Conservation (phyloP, 139 green algal species). For the Chlamydomonas applanata region DNA sequence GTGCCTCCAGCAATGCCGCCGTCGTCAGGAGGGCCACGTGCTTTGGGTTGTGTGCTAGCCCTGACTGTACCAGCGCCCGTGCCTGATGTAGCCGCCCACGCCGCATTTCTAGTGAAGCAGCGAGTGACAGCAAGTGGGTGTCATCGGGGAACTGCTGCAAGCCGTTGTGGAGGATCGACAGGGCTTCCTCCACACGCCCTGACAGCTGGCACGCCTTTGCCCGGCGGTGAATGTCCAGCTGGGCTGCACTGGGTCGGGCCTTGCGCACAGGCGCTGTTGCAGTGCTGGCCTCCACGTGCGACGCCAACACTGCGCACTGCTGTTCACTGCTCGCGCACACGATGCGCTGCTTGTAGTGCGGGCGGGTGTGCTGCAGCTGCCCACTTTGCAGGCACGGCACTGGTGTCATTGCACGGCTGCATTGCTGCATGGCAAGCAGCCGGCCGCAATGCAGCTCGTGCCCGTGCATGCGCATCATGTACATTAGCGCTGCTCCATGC, state of each 20-base stretch:
- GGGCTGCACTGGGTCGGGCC: not conserved
- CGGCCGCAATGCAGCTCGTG: no score
- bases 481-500: no score
- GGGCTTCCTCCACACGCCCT: constrained; percentile 9
- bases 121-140: constrained; percentile 27
- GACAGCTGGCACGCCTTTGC: not conserved
- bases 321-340: no score
- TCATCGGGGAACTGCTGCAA: constrained; percentile 23
- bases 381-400: no score
- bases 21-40: constrained; percentile 28
- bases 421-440: no score
- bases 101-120: constrained; percentile 28
- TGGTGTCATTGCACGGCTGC: no score
- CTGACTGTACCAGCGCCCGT: constrained; percentile 1
- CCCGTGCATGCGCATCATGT: no score
- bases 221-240: constrained; percentile 5
- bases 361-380: no score
- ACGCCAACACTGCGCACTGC: no score
- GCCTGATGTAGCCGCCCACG: constrained; percentile 19
- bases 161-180: constrained; percentile 15
- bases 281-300: no score
- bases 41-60: constrained; percentile 20
- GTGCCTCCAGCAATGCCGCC: constrained; percentile 10
- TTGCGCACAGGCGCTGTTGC: no score
- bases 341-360: no score